Evolutionary conservation across 345 rosid genomes (phyloP).

Genomic region (Turnera subulata): DNA sequence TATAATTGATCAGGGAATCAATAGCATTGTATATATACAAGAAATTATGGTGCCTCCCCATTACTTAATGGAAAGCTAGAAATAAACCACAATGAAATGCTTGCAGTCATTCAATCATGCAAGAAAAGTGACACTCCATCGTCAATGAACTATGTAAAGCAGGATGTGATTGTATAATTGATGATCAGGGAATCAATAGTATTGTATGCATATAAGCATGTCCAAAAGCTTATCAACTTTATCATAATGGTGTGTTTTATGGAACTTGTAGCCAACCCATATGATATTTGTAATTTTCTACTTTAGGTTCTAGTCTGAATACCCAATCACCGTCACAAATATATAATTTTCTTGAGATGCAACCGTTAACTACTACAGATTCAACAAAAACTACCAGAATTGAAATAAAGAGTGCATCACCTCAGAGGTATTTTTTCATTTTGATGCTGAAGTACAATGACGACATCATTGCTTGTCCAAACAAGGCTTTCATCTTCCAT

Average conservation of each 20-base stretch:
- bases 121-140: no score
- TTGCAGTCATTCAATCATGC: neutral
- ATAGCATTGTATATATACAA: no score
- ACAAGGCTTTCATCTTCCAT: slow-evolving; percentile 99
- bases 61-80: neutral
- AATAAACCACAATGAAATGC: neutral
- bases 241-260: no score
- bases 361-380: neutral
- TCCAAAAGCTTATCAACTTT: no score
- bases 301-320: no score
- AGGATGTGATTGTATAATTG: no score
- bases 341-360: no score
- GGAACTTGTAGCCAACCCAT: neutral
- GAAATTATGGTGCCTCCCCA: neutral
- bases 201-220: no score
- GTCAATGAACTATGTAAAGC: no score
- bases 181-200: no score
- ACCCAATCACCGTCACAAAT: no score
- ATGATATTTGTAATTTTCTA: no score
- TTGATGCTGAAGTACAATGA: slow-evolving; percentile 91
- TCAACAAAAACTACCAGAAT: neutral
- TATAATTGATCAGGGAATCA: neutral
- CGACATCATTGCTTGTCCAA: slow-evolving; percentile 92
- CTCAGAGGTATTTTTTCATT: slow-evolving; percentile 86
- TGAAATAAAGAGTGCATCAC: slow-evolving; percentile 25